These are phyloP conservation scores for Rhizopus stolonifer DNA, from an alignment of 371 early-diverging fungal genomes.

Conservation along the genomic window DNA sequence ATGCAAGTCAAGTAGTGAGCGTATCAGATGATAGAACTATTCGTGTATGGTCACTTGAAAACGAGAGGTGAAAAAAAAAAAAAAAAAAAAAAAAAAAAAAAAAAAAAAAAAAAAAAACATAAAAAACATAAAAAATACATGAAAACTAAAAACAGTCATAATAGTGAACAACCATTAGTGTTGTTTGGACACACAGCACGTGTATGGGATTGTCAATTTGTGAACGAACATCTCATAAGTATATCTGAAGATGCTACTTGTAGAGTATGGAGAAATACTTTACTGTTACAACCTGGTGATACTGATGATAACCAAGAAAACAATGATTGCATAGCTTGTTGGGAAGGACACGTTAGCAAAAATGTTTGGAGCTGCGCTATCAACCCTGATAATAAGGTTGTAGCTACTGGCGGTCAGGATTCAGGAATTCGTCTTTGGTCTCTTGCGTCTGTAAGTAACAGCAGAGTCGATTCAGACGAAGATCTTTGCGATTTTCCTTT, in stretches of 20 bases:
- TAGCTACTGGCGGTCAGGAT: slow-evolving; percentile 82
- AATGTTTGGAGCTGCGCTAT: slow-evolving; percentile 82
- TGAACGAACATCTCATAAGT: slow-evolving; percentile 60
- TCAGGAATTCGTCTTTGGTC: slow-evolving; percentile 78
- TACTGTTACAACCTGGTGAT: slow-evolving; percentile 22
- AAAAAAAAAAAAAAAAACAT: too few relatives aligned
- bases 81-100: neutral
- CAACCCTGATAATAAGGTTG: slow-evolving; percentile 45
- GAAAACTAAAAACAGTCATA: neutral
- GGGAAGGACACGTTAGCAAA: slow-evolving; percentile 81
- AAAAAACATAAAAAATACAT: neutral
- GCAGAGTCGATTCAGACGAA: slow-evolving; percentile 56
- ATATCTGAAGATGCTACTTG: slow-evolving; percentile 79
- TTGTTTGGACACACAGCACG: slow-evolving; percentile 84
- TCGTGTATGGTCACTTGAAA: slow-evolving; percentile 67
- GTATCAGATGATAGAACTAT: slow-evolving; percentile 88
- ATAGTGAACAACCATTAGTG: slow-evolving; percentile 39
- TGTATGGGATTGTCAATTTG: slow-evolving; percentile 78
- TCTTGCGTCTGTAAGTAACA: slow-evolving; percentile 50
- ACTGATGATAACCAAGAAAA: slow-evolving; percentile 34
- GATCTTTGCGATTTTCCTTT: slow-evolving; percentile 33
- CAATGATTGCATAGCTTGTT: slow-evolving; percentile 61
- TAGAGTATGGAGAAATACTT: slow-evolving; percentile 72
- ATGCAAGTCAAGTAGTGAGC: slow-evolving; percentile 61
- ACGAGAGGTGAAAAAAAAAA: slow-evolving; percentile 22